Base-by-base conservation (phyloP, 768 basidiomycete species). In the Trametes cingulata region DNA sequence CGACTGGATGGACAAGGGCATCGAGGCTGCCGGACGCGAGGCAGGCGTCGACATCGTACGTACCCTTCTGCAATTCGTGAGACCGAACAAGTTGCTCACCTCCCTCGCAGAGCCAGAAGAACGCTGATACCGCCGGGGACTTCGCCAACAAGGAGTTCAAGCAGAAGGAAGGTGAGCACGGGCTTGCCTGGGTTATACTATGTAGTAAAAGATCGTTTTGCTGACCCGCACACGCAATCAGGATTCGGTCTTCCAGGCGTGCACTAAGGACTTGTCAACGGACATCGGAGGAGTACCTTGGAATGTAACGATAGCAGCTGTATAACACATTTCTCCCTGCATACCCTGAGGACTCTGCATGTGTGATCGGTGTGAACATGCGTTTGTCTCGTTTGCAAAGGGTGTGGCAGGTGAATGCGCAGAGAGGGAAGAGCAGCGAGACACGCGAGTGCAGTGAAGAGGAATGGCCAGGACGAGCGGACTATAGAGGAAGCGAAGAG, bases 1-100 rank as follows among this genome's bases (percentile, higher is more conserved):
- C 55, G 68, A 71, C 47, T 71, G 70, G 70, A 67, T 71, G 40
- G 68, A 71, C 61, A 71, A 71, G 66, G 68, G 68, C 52, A 65
- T 71, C 43, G 42, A 61, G 48, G 14, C 39, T 15, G 56, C 59
- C 19, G 66, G 70, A 12, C 46, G 68, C 56, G 66, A 69, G 60
- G 59, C 52, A 8, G 70, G 70, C 24, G 33, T 62, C 22, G 67
- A 71, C 61, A 35, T 69, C 42, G 69, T 69, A 36, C 45, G 68
- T 64, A 12, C 29, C n/a, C 14, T n/a, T 29, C 2, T 20, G 35
- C 1, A n/a, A 13, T n/a, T 0, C 7, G 43, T 15, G 12, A 13
- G 13, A 3, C 14, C n/a, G n/a, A 4, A 14, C 0, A 3, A 6
- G 24, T n/a, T 20, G 14, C 35, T 49, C 43, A 37, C 7, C 3